A percentile compares a stretch with the other conserved stretches of the same genome.
phyloP scores from a whole-genome alignment of 768 basidiomycete species.

The Pulveroboletus ravenelii region DNA sequence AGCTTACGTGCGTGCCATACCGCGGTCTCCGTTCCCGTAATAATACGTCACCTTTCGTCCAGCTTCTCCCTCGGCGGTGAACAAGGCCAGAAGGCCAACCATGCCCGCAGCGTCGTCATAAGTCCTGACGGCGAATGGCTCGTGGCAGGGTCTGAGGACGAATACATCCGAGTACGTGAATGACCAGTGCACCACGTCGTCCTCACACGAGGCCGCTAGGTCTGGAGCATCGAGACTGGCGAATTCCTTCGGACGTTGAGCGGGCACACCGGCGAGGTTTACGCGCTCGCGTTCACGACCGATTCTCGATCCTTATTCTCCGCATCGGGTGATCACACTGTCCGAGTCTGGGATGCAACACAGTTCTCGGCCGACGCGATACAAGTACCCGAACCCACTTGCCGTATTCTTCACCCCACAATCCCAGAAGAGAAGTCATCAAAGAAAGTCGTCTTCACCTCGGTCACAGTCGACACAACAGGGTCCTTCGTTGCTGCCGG shows the following conservation, averaged over 20 bases:
- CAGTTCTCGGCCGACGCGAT: slow-evolving; percentile 19
- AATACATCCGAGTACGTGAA: slow-evolving; percentile 28
- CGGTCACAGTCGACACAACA: slow-evolving; percentile 24
- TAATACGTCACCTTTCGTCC: neutral
- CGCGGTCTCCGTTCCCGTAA: neutral
- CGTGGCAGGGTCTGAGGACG: slow-evolving; percentile 33
- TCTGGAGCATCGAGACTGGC: slow-evolving; percentile 25
- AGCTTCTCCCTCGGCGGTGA: slow-evolving; percentile 29
- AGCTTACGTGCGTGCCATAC: slow-evolving; percentile 22
- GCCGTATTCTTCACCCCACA: slow-evolving; percentile 19
- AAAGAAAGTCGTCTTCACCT: slow-evolving; percentile 28
- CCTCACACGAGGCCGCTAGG: slow-evolving; percentile 13
- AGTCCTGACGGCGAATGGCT: slow-evolving; percentile 30
- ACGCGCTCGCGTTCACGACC: slow-evolving; percentile 32
- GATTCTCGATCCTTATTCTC: slow-evolving; percentile 34
- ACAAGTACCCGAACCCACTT: slow-evolving; percentile 16
- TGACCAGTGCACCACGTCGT: neutral
- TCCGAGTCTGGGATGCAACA: slow-evolving; percentile 33
- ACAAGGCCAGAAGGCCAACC: slow-evolving; percentile 21
- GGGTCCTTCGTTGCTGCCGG: slow-evolving; percentile 49
- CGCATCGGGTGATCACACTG: slow-evolving; percentile 33
- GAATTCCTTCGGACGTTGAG: slow-evolving; percentile 27
- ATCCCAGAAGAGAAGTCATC: slow-evolving; percentile 12
- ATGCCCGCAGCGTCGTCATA: slow-evolving; percentile 30
- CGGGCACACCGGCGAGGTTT: slow-evolving; percentile 34